phyloP scores from a whole-genome alignment of 2,329 filamentous ascomycete genomes.

The Verticillium longisporum region DNA sequence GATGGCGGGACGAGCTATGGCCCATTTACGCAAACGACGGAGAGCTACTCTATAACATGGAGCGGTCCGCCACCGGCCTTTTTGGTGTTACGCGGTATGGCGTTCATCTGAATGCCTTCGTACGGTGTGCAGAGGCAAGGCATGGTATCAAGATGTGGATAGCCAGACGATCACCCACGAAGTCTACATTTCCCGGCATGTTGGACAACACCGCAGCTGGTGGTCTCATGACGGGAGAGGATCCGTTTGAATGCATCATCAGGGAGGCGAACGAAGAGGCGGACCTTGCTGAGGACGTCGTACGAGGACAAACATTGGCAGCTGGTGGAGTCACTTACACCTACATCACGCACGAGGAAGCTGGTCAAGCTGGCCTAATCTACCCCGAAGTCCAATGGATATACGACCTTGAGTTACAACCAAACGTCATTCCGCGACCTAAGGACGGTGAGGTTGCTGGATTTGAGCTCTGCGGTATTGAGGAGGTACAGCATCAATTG shows the following conservation, averaged over 20 bases:
- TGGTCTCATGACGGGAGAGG: conserved; percentile 75
- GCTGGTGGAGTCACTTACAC: conserved; percentile 77
- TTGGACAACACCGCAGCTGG: conserved; percentile 89
- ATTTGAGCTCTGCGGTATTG: conserved; percentile 71
- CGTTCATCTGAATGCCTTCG: conserved; percentile 73
- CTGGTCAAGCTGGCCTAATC: conserved; percentile 73
- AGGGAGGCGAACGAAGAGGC: conserved; percentile 89
- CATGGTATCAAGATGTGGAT: conserved; percentile 76
- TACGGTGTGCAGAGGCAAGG: conserved; percentile 30
- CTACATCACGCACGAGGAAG: conserved; percentile 70
- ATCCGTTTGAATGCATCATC: conserved; percentile 72
- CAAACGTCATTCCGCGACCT: conserved; percentile 62
- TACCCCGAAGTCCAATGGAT: conserved; percentile 91
- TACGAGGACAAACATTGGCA: conserved; percentile 51
- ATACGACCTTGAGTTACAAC: conserved; percentile 76
- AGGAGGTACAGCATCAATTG: conserved; percentile 67
- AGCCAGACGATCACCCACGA: conserved; percentile 65
- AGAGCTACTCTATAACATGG: conserved; percentile 64
- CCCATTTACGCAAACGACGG: conserved; percentile 64
- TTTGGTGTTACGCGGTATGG: conserved; percentile 75
- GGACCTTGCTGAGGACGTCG: conserved; percentile 62
- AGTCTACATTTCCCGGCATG: conserved; percentile 86
- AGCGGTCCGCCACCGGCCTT: conserved; percentile 66
- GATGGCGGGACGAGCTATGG: conserved; percentile 78
- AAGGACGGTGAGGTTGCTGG: conserved; percentile 85